These are phyloP conservation scores for Geotrichum klebahnii DNA, from an alignment of 1,139 yeast genomes.

Conservation along the genomic window DNA sequence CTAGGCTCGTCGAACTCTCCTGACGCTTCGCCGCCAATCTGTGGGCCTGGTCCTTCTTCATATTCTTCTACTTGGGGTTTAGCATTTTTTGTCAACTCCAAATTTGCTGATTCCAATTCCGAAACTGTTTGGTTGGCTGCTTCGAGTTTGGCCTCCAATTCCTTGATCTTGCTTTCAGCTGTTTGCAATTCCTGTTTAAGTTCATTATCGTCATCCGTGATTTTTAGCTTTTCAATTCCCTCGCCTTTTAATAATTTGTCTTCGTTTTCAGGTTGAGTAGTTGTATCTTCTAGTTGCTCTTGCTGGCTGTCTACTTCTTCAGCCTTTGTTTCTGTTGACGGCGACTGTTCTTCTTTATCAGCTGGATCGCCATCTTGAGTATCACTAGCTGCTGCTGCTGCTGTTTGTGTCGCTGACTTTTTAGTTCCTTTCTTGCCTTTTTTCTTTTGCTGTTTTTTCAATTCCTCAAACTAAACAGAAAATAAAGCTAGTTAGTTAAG, in stretches of 20 bases:
- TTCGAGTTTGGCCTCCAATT: conserved; percentile 7
- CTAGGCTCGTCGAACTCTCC: conserved; percentile 7
- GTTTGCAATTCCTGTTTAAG: conserved; percentile 12
- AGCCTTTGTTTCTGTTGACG: conserved; percentile 15
- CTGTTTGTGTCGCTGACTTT: conserved; percentile 26
- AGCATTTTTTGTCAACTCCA: conserved; percentile 17
- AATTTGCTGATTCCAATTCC: conserved; percentile 4
- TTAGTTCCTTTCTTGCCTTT: conserved; percentile 45
- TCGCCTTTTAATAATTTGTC: conserved; percentile 14
- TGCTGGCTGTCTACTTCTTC: neutral
- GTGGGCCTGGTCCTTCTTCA: conserved; percentile 17
- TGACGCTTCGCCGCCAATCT: conserved; percentile 15
- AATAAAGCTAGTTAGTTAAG: conserved; percentile 1
- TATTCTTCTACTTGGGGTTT: conserved; percentile 2
- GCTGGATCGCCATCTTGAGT: conserved; percentile 13
- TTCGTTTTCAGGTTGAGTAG: conserved; percentile 6
- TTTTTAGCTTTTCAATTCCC: conserved; percentile 4
- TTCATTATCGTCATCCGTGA: conserved; percentile 1
- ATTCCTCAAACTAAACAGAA: conserved; percentile 47
- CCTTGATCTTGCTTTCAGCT: conserved; percentile 18
- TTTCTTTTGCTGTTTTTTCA: conserved; percentile 54
- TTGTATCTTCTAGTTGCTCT: conserved; percentile 3
- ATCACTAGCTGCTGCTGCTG: conserved; percentile 13
- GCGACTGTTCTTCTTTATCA: conserved; percentile 20
- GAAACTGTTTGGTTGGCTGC: conserved; percentile 11